Evolutionary conservation across 441 rosid species (phyloP), one percentile per base, ranked within the genome.

Genomic region (Pelargonium cotyledonis): DNA sequence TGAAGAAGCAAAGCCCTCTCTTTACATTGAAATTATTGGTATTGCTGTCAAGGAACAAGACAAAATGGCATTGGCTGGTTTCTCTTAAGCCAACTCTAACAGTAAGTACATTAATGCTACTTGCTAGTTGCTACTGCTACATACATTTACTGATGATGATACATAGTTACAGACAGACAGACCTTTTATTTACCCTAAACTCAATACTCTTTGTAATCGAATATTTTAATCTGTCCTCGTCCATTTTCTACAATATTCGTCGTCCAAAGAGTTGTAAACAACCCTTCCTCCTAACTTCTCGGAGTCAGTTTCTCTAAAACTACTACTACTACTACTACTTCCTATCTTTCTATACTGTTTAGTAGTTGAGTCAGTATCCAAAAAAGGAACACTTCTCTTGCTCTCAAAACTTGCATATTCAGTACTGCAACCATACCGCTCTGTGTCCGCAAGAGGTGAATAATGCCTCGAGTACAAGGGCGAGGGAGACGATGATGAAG

Each of bases 401-500:
- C 81, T 73, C 76, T 73, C 85, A 63, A 26, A 60, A 58, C 68
- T 47, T 69, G 35, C 70, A 46, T 23, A 23, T 23, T 23, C 26
- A 2, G 26, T 23, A 23, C 26, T 23, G 2, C 26, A 43, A 47
- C 72, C 75, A 66, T 51, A 46, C 11, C 70, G 80, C 63, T 74
- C 73, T 3, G 65, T 51, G 60, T 77, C 71, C 19, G 79, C 73
- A 63, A 75, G 76, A 6, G 81, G 80, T 9, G 86, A n/a, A n/a
- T n/a, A 82, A 51, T 79, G 74, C 71, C 78, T 83, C 1, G 85
- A 72, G 68, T 76, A 78, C 73, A 69, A 63, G 11, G 92, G 94
- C 15, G 95, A 88, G 12, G 95, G 75, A 38, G 91, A 85, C 6
- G 85, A 83, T 12, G 94, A 80, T 1, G 84, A 74, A 44, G 84